Percentiles rank a stretch among this genome's conserved stretches.
Conservation (phyloP, 441 rosid genomes). For the Francoa sonchifolia region DNA sequence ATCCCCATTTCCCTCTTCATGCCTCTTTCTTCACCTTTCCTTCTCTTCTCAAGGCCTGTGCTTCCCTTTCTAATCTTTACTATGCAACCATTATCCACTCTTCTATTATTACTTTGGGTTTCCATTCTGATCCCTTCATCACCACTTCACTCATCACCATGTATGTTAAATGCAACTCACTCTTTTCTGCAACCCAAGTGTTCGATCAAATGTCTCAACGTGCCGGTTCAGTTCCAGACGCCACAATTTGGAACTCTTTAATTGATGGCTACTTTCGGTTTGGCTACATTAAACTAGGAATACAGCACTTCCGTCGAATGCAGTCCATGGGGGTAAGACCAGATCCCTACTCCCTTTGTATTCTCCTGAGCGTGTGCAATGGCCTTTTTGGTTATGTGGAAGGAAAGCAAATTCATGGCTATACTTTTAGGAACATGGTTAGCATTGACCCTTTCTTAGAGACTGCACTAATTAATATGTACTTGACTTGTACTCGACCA, state of each 20-base stretch:
- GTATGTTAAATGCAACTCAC: constrained; percentile 46
- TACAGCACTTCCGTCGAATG: constrained; percentile 40
- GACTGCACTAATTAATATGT: constrained; percentile 89
- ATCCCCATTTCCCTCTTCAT: constrained; percentile 21
- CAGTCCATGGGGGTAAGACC: constrained; percentile 38
- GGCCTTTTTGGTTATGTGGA: constrained; percentile 22
- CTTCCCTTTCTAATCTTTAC: constrained; percentile 30
- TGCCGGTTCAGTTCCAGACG: constrained; percentile 25
- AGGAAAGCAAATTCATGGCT: constrained; percentile 77
- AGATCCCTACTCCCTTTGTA: constrained; percentile 53
- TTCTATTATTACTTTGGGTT: constrained; percentile 29
- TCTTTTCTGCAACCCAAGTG: constrained; percentile 37
- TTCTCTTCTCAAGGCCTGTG: constrained; percentile 70
- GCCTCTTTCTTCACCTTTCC: constrained; percentile 44
- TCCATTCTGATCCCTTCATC: constrained; percentile 36
- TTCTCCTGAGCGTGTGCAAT: constrained; percentile 33
- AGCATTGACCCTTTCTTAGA: constrained; percentile 69
- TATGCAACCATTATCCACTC: constrained; percentile 55
- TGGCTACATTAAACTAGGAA: constrained; percentile 29
- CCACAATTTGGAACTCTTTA: constrained; percentile 59
- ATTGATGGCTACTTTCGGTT: constrained; percentile 48
- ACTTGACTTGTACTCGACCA: constrained; percentile 62
- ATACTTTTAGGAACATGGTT: constrained; percentile 47
- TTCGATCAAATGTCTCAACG: constrained; percentile 40
- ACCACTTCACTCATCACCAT: constrained; percentile 44